Evolutionary conservation across 768 basidiomycete genomes (phyloP).

Genomic region (Pulveroboletus sp.): DNA sequence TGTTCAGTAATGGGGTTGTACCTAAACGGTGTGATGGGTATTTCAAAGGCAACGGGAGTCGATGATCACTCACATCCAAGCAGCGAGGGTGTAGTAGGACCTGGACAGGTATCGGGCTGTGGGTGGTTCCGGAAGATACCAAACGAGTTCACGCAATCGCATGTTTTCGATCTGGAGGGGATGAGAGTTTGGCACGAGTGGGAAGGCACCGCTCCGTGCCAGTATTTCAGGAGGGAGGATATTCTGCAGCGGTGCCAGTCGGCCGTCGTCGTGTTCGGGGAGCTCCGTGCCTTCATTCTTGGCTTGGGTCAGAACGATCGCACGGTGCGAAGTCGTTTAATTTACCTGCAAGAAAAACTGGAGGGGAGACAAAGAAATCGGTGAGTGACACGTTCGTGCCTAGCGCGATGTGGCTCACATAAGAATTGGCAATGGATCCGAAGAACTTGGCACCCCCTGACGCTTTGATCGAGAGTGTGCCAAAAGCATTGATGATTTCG

Average conservation of each 20-base stretch:
- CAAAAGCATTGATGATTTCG: conserved; percentile 77
- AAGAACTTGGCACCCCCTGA: conserved; percentile 74
- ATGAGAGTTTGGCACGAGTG: conserved; percentile 45
- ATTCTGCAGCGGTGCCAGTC: conserved; percentile 45
- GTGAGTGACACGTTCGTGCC: not conserved
- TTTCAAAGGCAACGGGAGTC: not conserved
- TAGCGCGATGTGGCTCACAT: conserved; percentile 41
- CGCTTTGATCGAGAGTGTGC: conserved; percentile 68
- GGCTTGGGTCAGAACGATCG: conserved; percentile 9
- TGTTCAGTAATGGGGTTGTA: conserved; percentile 63
- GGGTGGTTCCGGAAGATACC: conserved; percentile 63
- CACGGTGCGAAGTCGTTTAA: not conserved
- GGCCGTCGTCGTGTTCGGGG: conserved; percentile 45
- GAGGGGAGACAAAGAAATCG: conserved; percentile 5
- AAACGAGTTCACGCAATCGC: conserved; percentile 54
- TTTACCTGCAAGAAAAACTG: conserved; percentile 74
- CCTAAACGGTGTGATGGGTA: conserved; percentile 36
- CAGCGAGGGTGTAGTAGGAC: conserved; percentile 59
- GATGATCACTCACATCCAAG: conserved; percentile 58
- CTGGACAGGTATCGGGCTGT: conserved; percentile 58
- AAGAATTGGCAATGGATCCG: conserved; percentile 73
- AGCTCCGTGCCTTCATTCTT: conserved; percentile 63
- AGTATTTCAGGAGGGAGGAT: conserved; percentile 63
- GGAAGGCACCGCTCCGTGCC: conserved; percentile 60
- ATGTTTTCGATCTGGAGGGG: conserved; percentile 40